These are phyloP conservation scores for Phallus indusiatus DNA, from an alignment of 768 basidiomycete species.

Conservation along the genomic window DNA sequence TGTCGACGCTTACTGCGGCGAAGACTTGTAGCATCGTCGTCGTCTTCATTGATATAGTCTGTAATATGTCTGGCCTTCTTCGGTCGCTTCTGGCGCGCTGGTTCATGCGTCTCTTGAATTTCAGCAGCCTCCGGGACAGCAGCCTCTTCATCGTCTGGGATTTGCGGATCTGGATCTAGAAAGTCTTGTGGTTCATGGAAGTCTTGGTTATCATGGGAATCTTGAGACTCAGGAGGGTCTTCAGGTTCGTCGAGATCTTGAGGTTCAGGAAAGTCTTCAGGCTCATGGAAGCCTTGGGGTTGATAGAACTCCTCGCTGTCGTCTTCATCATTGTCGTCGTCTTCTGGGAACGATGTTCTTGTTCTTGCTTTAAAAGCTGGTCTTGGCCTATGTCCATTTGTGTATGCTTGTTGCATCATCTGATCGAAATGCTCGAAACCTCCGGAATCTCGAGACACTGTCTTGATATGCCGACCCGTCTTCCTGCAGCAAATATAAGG, in stretches of 20 bases:
- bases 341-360: conserved; percentile 14
- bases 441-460: conserved; percentile 65
- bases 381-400: conserved; percentile 38
- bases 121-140: conserved; percentile 9
- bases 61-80: neutral
- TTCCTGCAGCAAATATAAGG: conserved; percentile 25
- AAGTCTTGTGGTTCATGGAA: conserved; percentile 11
- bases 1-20: conserved; percentile 65
- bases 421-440: conserved; percentile 79
- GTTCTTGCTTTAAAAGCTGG: neutral
- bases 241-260: neutral
- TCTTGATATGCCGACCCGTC: conserved; percentile 61
- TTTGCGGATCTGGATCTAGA: conserved; percentile 20
- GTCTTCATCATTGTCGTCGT: conserved; percentile 33
- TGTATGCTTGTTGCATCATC: conserved; percentile 59
- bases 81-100: neutral
- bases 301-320: conserved; percentile 25
- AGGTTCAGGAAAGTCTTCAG: neutral
- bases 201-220: neutral
- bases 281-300: neutral
- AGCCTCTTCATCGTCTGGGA: conserved; percentile 29
- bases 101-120: neutral
- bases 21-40: conserved; percentile 25
- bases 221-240: neutral
- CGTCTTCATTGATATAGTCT: conserved; percentile 27